Conservation (phyloP, 345 rosid genomes). For the Schrenkiella parvula region DNA sequence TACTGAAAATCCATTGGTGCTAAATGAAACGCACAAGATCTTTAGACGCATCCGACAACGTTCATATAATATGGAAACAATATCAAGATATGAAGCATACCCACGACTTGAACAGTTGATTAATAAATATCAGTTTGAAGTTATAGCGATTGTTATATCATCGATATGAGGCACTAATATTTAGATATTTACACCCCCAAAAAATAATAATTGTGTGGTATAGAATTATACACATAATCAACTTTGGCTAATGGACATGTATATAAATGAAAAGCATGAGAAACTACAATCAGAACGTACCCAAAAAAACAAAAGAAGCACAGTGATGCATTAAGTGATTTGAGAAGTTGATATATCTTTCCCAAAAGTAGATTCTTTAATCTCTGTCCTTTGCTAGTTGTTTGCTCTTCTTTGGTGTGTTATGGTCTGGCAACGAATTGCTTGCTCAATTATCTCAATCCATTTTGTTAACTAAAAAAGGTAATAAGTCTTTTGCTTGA, state of each 20-base stretch:
- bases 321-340: slow-evolving; percentile 3
- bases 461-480: not conserved
- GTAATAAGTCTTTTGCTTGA: not conserved
- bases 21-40: not conserved
- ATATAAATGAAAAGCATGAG: not conserved
- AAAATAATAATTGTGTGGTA: slow-evolving; percentile 8
- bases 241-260: not conserved
- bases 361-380: not conserved
- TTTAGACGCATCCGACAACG: not conserved
- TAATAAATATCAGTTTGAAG: not conserved
- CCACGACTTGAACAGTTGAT: no score
- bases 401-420: slow-evolving; percentile 13
- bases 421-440: not conserved
- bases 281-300: slow-evolving; percentile 26
- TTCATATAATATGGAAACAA: not conserved
- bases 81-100: no score
- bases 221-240: slow-evolving; percentile 11
- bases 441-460: not conserved
- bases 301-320: slow-evolving; percentile 11
- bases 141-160: not conserved
- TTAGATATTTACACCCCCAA: not conserved
- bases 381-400: slow-evolving; percentile 16
- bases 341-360: not conserved
- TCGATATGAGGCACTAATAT: not conserved
- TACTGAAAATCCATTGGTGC: not conserved